Evolutionary conservation across 2,329 filamentous ascomycete genomes (phyloP), one percentile per base, ranked within the genome.

Genomic region (Ophiostoma angusticollis): DNA sequence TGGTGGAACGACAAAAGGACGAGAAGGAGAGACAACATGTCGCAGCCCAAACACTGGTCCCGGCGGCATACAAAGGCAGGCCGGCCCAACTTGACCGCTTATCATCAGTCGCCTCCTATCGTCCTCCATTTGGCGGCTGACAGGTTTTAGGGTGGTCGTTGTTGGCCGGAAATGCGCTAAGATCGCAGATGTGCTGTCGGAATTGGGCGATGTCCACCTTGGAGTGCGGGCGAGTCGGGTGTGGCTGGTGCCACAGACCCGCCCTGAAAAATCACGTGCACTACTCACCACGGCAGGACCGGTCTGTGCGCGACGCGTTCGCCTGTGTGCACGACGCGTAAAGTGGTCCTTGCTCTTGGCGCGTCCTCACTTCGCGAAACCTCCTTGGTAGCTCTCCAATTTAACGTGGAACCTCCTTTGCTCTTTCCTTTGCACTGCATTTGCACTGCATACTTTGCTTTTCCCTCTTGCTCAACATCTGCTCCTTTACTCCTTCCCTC

Each of bases 301-400:
- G n/a, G n/a, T n/a, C n/a, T 3, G 9, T 25, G 34, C 16, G 39
- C 34, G 39, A 35, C 31, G 39, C 36, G 8, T 14, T 38, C 24
- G 40, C 24, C 24, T 29, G 37, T 39, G 37, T 24, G 13, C 28
- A 13, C 11, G 9, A 29, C 41, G 41, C 41, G 41, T 43, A 43
- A 43, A 43, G 41, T 43, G 41, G 41, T 39, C 41, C 23, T 36
- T 31, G 16, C 21, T 39, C 31, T 40, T 43, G 37, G 32, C 37
- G 33, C 37, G 37, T 34, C n/a, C n/a, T n/a, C n/a, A n/a, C n/a
- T n/a, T n/a, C n/a, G n/a, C n/a, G n/a, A n/a, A n/a, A n/a, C n/a
- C n/a, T n/a, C n/a, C n/a, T n/a, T n/a, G n/a, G n/a, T n/a, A n/a
- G 24, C 34, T 38, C 27, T 25, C 27, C 29, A 30, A 28, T 39